Evolutionary conservation across 2,329 filamentous ascomycete species (phyloP).

Genomic region (Blastomyces parvus): DNA sequence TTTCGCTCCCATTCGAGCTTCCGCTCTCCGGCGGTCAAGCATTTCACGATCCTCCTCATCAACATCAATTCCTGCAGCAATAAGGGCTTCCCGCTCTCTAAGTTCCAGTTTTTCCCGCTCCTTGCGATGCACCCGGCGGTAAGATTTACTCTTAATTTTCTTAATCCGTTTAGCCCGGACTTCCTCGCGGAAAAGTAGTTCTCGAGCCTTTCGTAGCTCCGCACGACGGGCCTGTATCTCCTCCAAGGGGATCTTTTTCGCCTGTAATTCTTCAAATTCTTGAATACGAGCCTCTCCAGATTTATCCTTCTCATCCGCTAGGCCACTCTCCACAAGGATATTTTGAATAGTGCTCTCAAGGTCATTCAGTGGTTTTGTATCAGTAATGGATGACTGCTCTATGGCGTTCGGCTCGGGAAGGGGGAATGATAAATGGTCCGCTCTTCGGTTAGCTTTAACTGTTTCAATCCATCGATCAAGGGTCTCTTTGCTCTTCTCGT

Average conservation of each 20-base stretch:
- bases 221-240: conserved; percentile 63
- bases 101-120: conserved; percentile 54
- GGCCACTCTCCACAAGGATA: conserved; percentile 82
- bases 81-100: conserved; percentile 48
- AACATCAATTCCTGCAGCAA: conserved; percentile 50
- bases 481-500: conserved; percentile 84
- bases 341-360: conserved; percentile 77
- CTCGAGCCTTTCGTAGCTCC: conserved; percentile 68
- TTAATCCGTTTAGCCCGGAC: conserved; percentile 85
- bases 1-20: conserved; percentile 74
- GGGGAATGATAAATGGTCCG: conserved; percentile 84
- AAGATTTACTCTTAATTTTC: conserved; percentile 98
- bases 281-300: conserved; percentile 55
- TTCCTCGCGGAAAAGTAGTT: conserved; percentile 80
- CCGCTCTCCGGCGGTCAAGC: conserved; percentile 64
- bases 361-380: conserved; percentile 60
- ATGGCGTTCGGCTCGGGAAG: conserved; percentile 61
- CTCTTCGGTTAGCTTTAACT: conserved; percentile 84
- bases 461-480: conserved; percentile 88
- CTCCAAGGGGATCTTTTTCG: conserved; percentile 61
- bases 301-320: conserved; percentile 51
- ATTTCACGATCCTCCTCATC: conserved; percentile 56
- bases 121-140: conserved; percentile 82
- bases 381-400: conserved; percentile 45
- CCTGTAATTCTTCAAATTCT: conserved; percentile 59